phyloP scores from a whole-genome alignment of 2,329 filamentous ascomycete genomes.

The Calonectria pteridis region DNA sequence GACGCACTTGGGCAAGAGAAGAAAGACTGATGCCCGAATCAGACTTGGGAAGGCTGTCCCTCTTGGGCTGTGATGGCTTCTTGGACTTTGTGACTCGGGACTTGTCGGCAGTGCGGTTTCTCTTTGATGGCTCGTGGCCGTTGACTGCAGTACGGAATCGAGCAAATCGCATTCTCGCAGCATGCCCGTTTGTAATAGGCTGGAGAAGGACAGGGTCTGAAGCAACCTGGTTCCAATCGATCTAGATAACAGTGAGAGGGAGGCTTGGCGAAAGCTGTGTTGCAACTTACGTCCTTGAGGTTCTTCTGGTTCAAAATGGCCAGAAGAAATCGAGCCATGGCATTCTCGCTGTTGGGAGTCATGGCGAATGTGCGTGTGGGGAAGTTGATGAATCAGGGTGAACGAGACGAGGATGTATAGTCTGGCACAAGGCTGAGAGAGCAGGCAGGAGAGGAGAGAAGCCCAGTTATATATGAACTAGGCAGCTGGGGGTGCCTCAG shows the following conservation, averaged over 20 bases:
- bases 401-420: slow-evolving; percentile 9
- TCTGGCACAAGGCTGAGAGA: slow-evolving; percentile 28
- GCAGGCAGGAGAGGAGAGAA: slow-evolving; percentile 32
- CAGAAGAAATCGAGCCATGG: slow-evolving; percentile 69
- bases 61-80: slow-evolving; percentile 49
- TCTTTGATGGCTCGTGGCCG: slow-evolving; percentile 61
- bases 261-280: neutral
- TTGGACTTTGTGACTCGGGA: slow-evolving; percentile 61
- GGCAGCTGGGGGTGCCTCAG: slow-evolving; percentile 42
- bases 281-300: slow-evolving; percentile 67
- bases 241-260: slow-evolving; percentile 54
- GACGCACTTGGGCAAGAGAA: slow-evolving; percentile 47
- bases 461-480: slow-evolving; percentile 36
- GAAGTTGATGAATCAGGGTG: neutral
- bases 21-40: slow-evolving; percentile 50
- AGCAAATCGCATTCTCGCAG: slow-evolving; percentile 71
- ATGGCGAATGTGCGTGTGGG: slow-evolving; percentile 52
- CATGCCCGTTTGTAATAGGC: slow-evolving; percentile 70
- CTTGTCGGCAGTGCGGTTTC: slow-evolving; percentile 58
- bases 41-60: slow-evolving; percentile 55
- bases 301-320: slow-evolving; percentile 71
- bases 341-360: slow-evolving; percentile 68
- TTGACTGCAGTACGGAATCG: slow-evolving; percentile 63
- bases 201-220: slow-evolving; percentile 65
- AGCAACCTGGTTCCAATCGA: slow-evolving; percentile 71